Percentiles rank a stretch among this genome's conserved stretches.
Conservation (phyloP, 768 basidiomycete genomes). For the Collybia sp. region DNA sequence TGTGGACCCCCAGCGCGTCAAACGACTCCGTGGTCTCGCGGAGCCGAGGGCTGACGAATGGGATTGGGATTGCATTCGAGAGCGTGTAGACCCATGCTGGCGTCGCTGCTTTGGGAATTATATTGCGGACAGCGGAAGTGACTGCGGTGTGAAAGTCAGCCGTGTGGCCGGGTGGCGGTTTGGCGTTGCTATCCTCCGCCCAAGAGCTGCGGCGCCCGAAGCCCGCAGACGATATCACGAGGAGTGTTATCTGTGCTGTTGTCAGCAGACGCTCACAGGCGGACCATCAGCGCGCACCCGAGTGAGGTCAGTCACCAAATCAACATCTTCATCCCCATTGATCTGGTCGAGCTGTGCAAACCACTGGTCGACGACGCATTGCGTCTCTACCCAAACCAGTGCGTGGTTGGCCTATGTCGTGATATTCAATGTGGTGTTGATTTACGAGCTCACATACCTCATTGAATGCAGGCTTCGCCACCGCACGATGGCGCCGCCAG, state of each 20-base stretch:
- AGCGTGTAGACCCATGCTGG: conserved; percentile 30
- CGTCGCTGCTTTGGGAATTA: conserved; percentile 22
- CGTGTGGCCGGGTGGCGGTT: conserved; percentile 23
- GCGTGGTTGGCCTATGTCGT: conserved; percentile 35
- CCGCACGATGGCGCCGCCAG: conserved; percentile 43
- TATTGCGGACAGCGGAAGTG: conserved; percentile 19
- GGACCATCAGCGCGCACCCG: conserved; percentile 21
- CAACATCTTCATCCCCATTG: conserved; percentile 4
- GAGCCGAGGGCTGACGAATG: conserved; percentile 26
- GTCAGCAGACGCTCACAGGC: conserved; percentile 18
- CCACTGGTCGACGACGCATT: conserved; percentile 36
- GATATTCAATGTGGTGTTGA: not conserved
- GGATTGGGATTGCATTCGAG: conserved; percentile 23
- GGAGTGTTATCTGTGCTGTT: conserved; percentile 27
- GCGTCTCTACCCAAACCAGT: conserved; percentile 44
- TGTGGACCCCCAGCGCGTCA: conserved; percentile 31
- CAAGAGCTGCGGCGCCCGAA: conserved; percentile 35
- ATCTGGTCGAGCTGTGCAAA: conserved; percentile 28
- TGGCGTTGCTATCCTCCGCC: conserved; percentile 19
- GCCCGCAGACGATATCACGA: conserved; percentile 33
- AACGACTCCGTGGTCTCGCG: conserved; percentile 24
- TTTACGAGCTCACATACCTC: conserved; percentile 24
- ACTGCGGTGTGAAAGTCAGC: conserved; percentile 30
- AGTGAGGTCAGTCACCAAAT: conserved; percentile 18
- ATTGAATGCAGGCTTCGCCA: conserved; percentile 45